These are phyloP conservation scores for Eutrema salsugineum DNA, from an alignment of 441 rosid species.

Conservation along the genomic window DNA sequence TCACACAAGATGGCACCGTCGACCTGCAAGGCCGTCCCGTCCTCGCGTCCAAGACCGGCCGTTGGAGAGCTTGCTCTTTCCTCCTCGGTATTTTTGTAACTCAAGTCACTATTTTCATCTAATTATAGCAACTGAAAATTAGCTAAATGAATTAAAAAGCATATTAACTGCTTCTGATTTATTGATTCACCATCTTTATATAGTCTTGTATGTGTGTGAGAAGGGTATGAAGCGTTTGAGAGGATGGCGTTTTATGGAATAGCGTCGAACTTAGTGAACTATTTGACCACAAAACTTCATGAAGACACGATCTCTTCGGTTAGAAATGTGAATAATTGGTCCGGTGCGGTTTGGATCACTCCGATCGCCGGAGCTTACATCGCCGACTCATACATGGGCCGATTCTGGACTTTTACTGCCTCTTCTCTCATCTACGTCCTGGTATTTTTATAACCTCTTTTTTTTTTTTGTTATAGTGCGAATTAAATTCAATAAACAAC, in stretches of 20 bases:
- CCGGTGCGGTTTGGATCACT: slow-evolving; percentile 90
- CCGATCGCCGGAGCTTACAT: slow-evolving; percentile 87
- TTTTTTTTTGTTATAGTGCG: neutral
- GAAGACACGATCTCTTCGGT: slow-evolving; percentile 84
- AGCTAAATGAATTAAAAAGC: neutral
- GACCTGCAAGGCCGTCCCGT: slow-evolving; percentile 74
- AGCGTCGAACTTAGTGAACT: slow-evolving; percentile 79
- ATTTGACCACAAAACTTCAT: slow-evolving; percentile 71
- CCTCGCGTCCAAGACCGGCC: slow-evolving; percentile 67
- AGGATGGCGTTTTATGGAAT: slow-evolving; percentile 94
- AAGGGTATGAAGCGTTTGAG: slow-evolving; percentile 91
- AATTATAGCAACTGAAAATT: neutral
- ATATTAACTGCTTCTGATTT: neutral
- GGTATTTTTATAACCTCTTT: slow-evolving; percentile 33
- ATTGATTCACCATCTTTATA: neutral
- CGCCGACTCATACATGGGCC: slow-evolving; percentile 84
- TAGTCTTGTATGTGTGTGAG: neutral
- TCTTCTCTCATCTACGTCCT: slow-evolving; percentile 74
- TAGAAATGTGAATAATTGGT: slow-evolving; percentile 89
- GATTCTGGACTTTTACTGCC: slow-evolving; percentile 87
- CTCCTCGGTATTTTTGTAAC: slow-evolving; percentile 50
- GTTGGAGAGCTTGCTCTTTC: slow-evolving; percentile 90
- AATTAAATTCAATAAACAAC: neutral
- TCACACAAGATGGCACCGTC: slow-evolving; percentile 73
- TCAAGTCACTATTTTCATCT: neutral